Evolutionary conservation across 495 filamentous ascomycete genomes (phyloP).

Genomic region (Podospora pseudocomata): DNA sequence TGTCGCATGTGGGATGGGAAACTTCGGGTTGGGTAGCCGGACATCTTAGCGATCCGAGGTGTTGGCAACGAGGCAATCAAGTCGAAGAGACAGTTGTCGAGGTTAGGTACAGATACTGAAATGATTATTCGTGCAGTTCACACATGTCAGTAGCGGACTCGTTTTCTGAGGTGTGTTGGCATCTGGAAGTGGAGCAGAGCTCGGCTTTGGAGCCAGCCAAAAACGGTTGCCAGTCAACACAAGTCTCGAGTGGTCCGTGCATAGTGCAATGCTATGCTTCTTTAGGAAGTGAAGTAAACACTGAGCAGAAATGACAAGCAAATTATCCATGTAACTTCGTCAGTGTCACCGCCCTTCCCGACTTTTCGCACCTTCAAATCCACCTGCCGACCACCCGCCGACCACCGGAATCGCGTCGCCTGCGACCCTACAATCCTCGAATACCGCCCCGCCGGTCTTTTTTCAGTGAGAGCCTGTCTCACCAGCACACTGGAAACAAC

Average conservation of each 20-base stretch:
- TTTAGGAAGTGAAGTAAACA: slow-evolving; percentile 34
- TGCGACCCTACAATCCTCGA: neutral
- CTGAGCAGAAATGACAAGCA: slow-evolving; percentile 20
- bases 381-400: slow-evolving; percentile 1
- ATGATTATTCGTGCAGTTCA: neutral
- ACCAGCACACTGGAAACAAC: neutral
- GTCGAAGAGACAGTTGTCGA: slow-evolving; percentile 4
- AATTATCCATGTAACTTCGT: slow-evolving; percentile 15
- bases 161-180: slow-evolving; percentile 6
- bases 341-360: slow-evolving; percentile 10
- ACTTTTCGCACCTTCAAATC: slow-evolving; percentile 4
- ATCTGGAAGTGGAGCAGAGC: slow-evolving; percentile 2
- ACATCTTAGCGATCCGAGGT: slow-evolving; percentile 25
- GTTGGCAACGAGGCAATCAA: slow-evolving; percentile 10
- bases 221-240: slow-evolving; percentile 17
- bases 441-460: neutral
- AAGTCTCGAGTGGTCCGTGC: slow-evolving; percentile 8
- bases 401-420: neutral
- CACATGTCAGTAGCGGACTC: slow-evolving; percentile 1
- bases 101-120: neutral
- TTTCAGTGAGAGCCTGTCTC: neutral
- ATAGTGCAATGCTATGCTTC: slow-evolving; percentile 20
- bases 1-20: slow-evolving; percentile 61
- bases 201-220: slow-evolving; percentile 1
- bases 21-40: slow-evolving; percentile 46